Percentiles rank a stretch among this genome's conserved stretches.
phyloP scores from a whole-genome alignment of 78 protist genomes.

The Dictyostelium firmibasis region DNA sequence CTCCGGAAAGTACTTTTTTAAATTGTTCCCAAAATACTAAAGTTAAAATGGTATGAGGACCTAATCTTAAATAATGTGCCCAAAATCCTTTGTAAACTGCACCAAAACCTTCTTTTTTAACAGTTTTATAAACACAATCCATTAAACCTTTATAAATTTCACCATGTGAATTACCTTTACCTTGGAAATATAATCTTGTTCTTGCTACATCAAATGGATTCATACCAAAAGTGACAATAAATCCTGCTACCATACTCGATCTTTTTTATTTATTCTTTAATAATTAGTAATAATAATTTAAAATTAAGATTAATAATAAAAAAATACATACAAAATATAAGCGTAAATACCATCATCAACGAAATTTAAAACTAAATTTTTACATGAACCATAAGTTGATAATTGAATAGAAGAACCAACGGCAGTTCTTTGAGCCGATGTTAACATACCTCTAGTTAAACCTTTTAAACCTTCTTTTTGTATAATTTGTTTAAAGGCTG shows the following conservation, averaged over 20 bases:
- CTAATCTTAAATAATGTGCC: constrained; percentile 69
- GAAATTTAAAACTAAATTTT: constrained; percentile 12
- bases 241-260: constrained; percentile 52
- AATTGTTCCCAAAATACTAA: constrained; percentile 76
- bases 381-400: constrained; percentile 39
- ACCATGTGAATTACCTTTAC: constrained; percentile 68
- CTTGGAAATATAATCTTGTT: constrained; percentile 61
- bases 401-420: constrained; percentile 69
- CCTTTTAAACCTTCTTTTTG: constrained; percentile 56
- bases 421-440: constrained; percentile 73
- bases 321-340: constrained; percentile 13
- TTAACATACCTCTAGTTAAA: constrained; percentile 50
- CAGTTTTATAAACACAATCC: constrained; percentile 66
- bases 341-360: constrained; percentile 19
- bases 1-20: constrained; percentile 16
- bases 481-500: constrained; percentile 37
- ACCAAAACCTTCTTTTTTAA: constrained; percentile 41
- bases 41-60: constrained; percentile 53
- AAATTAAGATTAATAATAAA: too few relatives aligned
- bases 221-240: constrained; percentile 68
- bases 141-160: constrained; percentile 57
- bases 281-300: too few relatives aligned
- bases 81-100: constrained; percentile 68
- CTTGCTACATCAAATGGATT: constrained; percentile 78
- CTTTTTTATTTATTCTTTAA: not conserved